phyloP scores from a whole-genome alignment of 441 rosid genomes.

The Daphne laureola region DNA sequence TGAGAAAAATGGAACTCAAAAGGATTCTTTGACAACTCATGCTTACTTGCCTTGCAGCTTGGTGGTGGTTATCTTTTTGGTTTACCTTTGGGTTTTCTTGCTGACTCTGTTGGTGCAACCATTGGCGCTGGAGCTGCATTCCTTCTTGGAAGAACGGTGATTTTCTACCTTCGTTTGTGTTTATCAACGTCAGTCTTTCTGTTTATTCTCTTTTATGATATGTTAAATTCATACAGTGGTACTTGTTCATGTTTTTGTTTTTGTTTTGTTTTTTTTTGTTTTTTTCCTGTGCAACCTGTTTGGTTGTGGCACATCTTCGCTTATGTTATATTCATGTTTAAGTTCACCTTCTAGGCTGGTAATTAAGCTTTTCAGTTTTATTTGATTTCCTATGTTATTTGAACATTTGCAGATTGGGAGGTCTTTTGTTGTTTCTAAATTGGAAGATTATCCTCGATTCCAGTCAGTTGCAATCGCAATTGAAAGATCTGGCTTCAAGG shows the following conservation, averaged over 20 bases:
- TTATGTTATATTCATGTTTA: neutral
- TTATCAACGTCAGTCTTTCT: neutral
- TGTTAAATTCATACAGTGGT: neutral
- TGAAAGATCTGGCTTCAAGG: constrained; percentile 87
- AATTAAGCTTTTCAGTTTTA: constrained; percentile 6
- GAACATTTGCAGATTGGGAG: constrained; percentile 60
- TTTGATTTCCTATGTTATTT: neutral
- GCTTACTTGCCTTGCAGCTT: constrained; percentile 45
- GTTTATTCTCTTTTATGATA: neutral
- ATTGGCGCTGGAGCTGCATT: constrained; percentile 95
- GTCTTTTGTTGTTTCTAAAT: constrained; percentile 70
- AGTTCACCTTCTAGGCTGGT: neutral
- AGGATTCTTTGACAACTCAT: neutral
- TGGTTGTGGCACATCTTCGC: neutral
- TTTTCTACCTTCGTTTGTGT: constrained; percentile 13
- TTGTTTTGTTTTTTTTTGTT: no score
- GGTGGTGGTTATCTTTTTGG: constrained; percentile 99
- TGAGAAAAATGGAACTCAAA: neutral
- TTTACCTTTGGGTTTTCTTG: constrained; percentile 84
- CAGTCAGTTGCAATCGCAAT: constrained; percentile 82
- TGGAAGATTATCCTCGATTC: constrained; percentile 92
- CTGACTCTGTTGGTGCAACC: constrained; percentile 92
- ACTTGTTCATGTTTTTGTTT: neutral
- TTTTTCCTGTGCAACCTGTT: no score
- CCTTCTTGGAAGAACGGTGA: constrained; percentile 84